Conservation (phyloP, 139 green algal genomes). For the Eudorina sp. region DNA sequence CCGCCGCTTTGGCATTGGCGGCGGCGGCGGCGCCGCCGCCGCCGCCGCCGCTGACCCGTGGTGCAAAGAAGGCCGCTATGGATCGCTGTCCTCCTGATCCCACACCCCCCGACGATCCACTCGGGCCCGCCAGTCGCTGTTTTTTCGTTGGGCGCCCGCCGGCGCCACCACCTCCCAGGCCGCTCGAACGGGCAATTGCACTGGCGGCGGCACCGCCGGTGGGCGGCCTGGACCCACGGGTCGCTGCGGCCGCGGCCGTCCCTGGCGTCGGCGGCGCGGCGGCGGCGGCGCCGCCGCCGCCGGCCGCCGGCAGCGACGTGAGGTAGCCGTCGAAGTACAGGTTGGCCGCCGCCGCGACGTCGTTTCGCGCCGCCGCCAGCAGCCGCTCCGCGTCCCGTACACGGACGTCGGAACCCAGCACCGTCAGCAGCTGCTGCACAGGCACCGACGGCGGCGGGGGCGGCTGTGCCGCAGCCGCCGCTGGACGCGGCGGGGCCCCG, state of each 20-base stretch:
- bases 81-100: background rate
- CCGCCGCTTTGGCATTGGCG: background rate
- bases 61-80: conserved; percentile 49
- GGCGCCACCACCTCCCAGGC: background rate
- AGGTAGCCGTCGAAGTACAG: conserved; percentile 53
- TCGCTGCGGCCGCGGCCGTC: background rate
- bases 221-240: background rate
- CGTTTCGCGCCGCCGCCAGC: conserved; percentile 48
- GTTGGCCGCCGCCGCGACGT: conserved; percentile 59
- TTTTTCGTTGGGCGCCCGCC: background rate
- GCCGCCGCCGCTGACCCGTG: background rate
- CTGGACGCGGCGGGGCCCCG: background rate
- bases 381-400: conserved; percentile 40
- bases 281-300: background rate
- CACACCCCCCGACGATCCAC: background rate
- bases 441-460: background rate
- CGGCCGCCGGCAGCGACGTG: background rate
- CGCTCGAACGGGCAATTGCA: background rate
- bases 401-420: conserved; percentile 55
- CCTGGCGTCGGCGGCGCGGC: background rate
- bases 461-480: background rate
- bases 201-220: background rate
- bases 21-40: background rate
- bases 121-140: background rate
- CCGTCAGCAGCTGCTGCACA: conserved; percentile 46